A percentile compares a stretch with the other conserved stretches of the same genome.
These are phyloP conservation scores for Trypanosoma platydactyli DNA, from an alignment of 208 protist genomes.

Conservation along the genomic window DNA sequence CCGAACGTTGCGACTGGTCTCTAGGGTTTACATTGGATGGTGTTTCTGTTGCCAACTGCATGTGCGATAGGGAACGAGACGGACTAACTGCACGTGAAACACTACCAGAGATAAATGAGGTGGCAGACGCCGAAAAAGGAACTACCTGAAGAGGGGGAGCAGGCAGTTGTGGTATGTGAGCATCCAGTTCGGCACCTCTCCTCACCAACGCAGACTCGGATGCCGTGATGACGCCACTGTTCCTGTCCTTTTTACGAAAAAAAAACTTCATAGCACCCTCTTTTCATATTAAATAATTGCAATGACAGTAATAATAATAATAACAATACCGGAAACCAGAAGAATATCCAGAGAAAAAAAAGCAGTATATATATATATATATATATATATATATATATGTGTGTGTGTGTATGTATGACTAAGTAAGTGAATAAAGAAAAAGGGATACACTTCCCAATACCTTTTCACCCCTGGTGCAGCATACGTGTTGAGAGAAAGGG, in stretches of 20 bases:
- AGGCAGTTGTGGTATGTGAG: too few relatives aligned
- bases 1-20: neutral
- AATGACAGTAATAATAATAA: neutral
- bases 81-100: too few relatives aligned
- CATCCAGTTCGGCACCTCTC: neutral
- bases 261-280: conserved; percentile 2
- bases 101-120: too few relatives aligned
- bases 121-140: too few relatives aligned
- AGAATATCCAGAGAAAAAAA: too few relatives aligned
- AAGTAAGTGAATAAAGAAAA: conserved; percentile 20
- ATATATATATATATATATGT: conserved; percentile 8
- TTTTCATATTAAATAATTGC: neutral
- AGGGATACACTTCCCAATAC: neutral
- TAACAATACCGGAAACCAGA: too few relatives aligned
- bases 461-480: neutral
- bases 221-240: neutral
- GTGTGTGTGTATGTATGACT: neutral
- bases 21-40: neutral
- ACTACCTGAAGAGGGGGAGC: too few relatives aligned
- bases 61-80: neutral
- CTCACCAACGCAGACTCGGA: neutral
- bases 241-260: conserved; percentile 7
- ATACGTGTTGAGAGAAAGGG: neutral
- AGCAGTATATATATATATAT: neutral
- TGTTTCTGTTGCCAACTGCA: neutral